These are phyloP conservation scores for Forsythia suspensa DNA, from an alignment of 257 asterid genomes.

Conservation along the genomic window DNA sequence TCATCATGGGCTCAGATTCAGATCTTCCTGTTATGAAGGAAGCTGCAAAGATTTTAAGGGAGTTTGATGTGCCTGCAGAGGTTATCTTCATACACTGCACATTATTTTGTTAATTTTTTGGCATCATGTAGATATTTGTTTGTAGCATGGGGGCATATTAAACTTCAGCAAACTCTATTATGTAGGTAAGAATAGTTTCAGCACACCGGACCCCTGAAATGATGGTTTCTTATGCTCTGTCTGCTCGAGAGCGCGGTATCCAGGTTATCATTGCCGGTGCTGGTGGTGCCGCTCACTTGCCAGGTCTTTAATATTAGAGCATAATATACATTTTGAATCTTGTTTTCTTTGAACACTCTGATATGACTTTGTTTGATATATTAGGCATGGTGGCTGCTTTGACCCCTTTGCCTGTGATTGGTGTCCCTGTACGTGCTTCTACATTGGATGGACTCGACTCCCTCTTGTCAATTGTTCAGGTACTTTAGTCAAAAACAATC, in stretches of 20 bases:
- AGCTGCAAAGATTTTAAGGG: constrained; percentile 79
- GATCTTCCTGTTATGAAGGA: constrained; percentile 99
- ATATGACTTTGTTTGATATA: constrained; percentile 17
- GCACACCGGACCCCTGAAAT: constrained; percentile 94
- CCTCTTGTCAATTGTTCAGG: constrained; percentile 97
- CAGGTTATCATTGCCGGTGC: constrained; percentile 98
- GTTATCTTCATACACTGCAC: constrained; percentile 33
- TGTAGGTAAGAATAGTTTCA: constrained; percentile 90
- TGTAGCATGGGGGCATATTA: not conserved
- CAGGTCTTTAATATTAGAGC: constrained; percentile 47
- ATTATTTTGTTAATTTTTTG: not conserved
- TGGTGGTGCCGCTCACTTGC: constrained; percentile 99
- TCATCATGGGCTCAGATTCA: constrained; percentile 98
- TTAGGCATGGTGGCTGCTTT: constrained; percentile 98
- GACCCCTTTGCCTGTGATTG: constrained; percentile 96
- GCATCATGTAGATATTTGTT: not conserved
- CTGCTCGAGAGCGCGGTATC: constrained; percentile 90
- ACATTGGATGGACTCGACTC: constrained; percentile 93
- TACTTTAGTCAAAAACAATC: constrained; percentile 17
- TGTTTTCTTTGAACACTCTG: not conserved
- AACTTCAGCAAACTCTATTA: constrained; percentile 8
- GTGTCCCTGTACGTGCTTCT: constrained; percentile 96
- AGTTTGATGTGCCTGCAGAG: constrained; percentile 86
- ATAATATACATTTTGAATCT: not conserved
- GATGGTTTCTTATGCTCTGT: constrained; percentile 77